These are phyloP conservation scores for Nothophoma quercina DNA, from an alignment of 2,329 filamentous ascomycete species.

Conservation along the genomic window DNA sequence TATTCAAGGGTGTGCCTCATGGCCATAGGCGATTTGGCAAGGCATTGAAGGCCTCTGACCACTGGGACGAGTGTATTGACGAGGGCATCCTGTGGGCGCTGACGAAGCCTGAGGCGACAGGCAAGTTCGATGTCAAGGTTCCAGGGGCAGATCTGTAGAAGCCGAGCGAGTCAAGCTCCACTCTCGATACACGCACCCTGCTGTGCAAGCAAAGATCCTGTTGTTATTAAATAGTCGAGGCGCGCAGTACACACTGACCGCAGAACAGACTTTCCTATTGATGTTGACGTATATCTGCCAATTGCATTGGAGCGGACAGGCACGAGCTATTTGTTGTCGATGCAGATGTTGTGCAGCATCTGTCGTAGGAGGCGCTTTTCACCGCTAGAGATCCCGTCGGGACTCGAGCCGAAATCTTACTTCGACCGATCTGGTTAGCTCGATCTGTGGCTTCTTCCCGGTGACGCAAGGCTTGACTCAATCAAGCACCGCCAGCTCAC, in stretches of 20 bases:
- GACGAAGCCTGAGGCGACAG: conserved; percentile 42
- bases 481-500: background rate
- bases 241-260: too few relatives aligned
- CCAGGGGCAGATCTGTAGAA: too few relatives aligned
- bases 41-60: conserved; percentile 48
- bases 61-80: conserved; percentile 56
- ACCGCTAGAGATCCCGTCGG: background rate
- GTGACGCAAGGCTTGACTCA: background rate
- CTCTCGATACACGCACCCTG: too few relatives aligned
- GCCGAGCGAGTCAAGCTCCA: too few relatives aligned
- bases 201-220: too few relatives aligned
- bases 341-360: background rate
- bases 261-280: too few relatives aligned
- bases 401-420: background rate
- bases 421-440: background rate
- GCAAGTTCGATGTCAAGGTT: conserved; percentile 47
- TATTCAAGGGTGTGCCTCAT: conserved; percentile 64
- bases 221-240: too few relatives aligned
- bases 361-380: background rate
- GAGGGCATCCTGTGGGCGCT: conserved; percentile 56
- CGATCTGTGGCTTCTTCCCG: background rate
- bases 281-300: too few relatives aligned
- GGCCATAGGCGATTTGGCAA: conserved; percentile 58
- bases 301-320: too few relatives aligned
- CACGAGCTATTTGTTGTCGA: background rate